These are phyloP conservation scores for Apiospora rasikravindrae DNA, from an alignment of 2,329 filamentous ascomycete genomes.

Conservation along the genomic window DNA sequence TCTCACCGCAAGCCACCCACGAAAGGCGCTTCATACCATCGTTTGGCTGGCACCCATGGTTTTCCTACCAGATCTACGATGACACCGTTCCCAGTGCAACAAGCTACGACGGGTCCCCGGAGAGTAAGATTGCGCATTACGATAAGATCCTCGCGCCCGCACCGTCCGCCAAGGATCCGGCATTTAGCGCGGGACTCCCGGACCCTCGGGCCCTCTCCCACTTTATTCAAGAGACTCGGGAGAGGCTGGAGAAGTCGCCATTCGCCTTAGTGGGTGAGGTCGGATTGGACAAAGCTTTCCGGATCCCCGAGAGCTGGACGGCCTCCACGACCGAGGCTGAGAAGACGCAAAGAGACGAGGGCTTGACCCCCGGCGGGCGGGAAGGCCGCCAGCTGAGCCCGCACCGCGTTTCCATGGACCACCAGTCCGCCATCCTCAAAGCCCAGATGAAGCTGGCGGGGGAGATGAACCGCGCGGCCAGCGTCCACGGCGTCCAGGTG, in stretches of 20 bases:
- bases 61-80: slow-evolving; percentile 76
- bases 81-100: slow-evolving; percentile 48
- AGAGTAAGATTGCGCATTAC: slow-evolving; percentile 65
- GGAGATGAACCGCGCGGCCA: slow-evolving; percentile 68
- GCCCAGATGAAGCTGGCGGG: slow-evolving; percentile 76
- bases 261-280: slow-evolving; percentile 76
- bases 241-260: slow-evolving; percentile 61
- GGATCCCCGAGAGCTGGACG: slow-evolving; percentile 68
- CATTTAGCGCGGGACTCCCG: slow-evolving; percentile 58
- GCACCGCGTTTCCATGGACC: slow-evolving; percentile 69
- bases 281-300: slow-evolving; percentile 78
- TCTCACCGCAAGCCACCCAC: slow-evolving; percentile 23
- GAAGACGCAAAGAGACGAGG: slow-evolving; percentile 55
- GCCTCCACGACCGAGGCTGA: slow-evolving; percentile 48
- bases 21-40: slow-evolving; percentile 63
- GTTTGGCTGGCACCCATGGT: slow-evolving; percentile 93
- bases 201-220: slow-evolving; percentile 63
- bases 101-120: slow-evolving; percentile 39
- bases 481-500: slow-evolving; percentile 76
- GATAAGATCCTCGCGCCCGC: slow-evolving; percentile 64
- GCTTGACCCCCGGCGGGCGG: slow-evolving; percentile 70
- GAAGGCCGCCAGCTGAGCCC: slow-evolving; percentile 72
- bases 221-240: slow-evolving; percentile 61
- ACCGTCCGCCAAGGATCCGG: slow-evolving; percentile 49
- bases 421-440: slow-evolving; percentile 70